phyloP scores from a whole-genome alignment of 106 monocot species.

The Acorus gramineus region DNA sequence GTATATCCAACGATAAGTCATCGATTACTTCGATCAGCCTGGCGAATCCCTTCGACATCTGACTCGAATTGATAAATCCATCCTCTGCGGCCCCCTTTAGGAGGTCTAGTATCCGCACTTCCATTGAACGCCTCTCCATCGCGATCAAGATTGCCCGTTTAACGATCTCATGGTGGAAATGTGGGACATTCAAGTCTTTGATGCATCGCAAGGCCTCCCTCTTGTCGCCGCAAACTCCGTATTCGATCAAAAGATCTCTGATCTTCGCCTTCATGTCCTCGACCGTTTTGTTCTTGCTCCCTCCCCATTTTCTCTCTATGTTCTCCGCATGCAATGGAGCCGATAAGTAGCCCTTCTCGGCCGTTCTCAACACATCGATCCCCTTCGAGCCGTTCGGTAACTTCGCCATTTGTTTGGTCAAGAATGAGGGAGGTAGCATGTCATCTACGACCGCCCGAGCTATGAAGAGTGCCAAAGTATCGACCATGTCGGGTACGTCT shows the following conservation, averaged over 20 bases:
- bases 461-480: constrained; percentile 64
- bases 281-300: constrained; percentile 47
- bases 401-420: constrained; percentile 25
- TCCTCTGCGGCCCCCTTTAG: constrained; percentile 42
- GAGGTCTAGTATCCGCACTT: constrained; percentile 33
- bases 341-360: constrained; percentile 58
- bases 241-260: constrained; percentile 40
- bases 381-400: constrained; percentile 46
- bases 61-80: constrained; percentile 56
- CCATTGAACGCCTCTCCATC: constrained; percentile 45
- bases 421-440: constrained; percentile 69
- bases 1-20: constrained; percentile 63
- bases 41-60: constrained; percentile 65
- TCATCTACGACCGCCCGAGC: constrained; percentile 75
- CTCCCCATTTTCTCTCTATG: constrained; percentile 55
- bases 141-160: constrained; percentile 48
- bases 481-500: constrained; percentile 57
- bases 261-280: constrained; percentile 54
- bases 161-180: constrained; percentile 77
- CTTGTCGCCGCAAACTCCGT: constrained; percentile 41
- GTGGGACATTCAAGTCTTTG: constrained; percentile 47
- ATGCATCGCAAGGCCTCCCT: constrained; percentile 64
- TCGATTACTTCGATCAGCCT: constrained; percentile 55
- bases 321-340: constrained; percentile 59
- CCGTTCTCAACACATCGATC: constrained; percentile 47